Evolutionary conservation across 2,329 filamentous ascomycete genomes (phyloP), one percentile per base, ranked within the genome.

Genomic region (Trichoderma sp.): DNA sequence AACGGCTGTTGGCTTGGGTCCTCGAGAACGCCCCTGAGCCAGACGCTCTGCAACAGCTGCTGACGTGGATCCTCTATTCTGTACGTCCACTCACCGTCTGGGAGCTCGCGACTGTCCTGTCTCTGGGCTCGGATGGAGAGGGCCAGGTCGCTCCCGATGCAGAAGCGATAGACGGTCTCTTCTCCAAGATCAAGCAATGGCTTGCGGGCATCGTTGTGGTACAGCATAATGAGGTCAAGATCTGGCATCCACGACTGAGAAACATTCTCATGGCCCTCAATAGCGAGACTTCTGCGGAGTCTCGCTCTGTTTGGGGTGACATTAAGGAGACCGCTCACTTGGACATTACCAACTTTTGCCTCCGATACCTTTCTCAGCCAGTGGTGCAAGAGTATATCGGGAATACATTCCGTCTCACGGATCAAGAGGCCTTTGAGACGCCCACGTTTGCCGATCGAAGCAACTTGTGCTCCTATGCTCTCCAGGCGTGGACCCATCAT

Each of bases 401-500:
- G 24, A 45, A 66, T 17, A 55, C 57, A 7, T 67, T 65, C 26
- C 14, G 30, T 7, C 19, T 30, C 30, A 55, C 47, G 10, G 63
- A 66, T n/a, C 14, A 39, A 4, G 52, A 47, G 45, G 24, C 57
- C 6, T 65, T 58, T 10, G 63, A 67, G 34, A 44, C 63, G 5
- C 63, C 66, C 10, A 57, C 50, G 9, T 66, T 56, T 34, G 28
- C 63, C 24, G 64, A 67, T 41, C 19, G 63, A 24, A 48, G 51
- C 17, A 66, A 54, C 14, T 14, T 67, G 17, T 58, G 56, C 15
- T 66, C 66, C 26, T 67, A 67, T 28, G 63, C 66, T 39, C 41
- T 67, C 17, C 66, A 67, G 14, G 66, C 66, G 7, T 67, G 66
- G 66, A 66, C 63, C 3, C 51, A 67, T 58, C 66, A 67, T 15